Conservation (phyloP, 768 basidiomycete species). For the Tylopilus sp. region DNA sequence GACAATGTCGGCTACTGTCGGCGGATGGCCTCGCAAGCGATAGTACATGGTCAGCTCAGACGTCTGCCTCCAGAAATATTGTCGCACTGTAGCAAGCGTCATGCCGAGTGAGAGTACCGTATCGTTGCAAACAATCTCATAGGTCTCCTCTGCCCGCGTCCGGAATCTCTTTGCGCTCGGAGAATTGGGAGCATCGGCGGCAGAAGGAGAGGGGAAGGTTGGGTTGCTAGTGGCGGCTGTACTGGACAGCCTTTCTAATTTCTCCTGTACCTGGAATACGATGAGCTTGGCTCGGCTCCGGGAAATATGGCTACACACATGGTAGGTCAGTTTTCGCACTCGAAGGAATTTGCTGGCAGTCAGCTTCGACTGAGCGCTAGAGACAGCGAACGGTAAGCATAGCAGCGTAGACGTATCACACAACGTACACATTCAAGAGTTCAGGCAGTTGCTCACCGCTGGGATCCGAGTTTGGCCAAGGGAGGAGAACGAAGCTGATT, state of each 20-base stretch:
- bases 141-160: conserved; percentile 57
- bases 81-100: conserved; percentile 87
- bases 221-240: conserved; percentile 22
- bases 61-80: conserved; percentile 82
- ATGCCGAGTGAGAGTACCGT: conserved; percentile 78
- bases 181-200: conserved; percentile 33
- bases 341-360: conserved; percentile 86
- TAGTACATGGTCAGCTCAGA: conserved; percentile 77
- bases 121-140: conserved; percentile 89
- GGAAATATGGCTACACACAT: conserved; percentile 50
- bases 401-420: background rate
- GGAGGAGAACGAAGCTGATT: conserved; percentile 85
- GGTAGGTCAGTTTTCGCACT: conserved; percentile 76
- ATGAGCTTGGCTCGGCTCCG: conserved; percentile 4
- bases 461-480: conserved; percentile 60
- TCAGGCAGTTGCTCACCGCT: conserved; percentile 67
- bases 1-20: background rate
- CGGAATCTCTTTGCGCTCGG: conserved; percentile 21
- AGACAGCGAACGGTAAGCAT: conserved; percentile 1
- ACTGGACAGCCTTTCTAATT: conserved; percentile 56
- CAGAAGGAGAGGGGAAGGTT: conserved; percentile 30
- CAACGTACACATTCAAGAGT: conserved; percentile 77
- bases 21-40: conserved; percentile 40
- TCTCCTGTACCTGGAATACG: conserved; percentile 70
- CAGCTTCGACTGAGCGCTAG: conserved; percentile 74